Conservation (phyloP, 495 filamentous ascomycete genomes). For the Penicillium salamii region DNA sequence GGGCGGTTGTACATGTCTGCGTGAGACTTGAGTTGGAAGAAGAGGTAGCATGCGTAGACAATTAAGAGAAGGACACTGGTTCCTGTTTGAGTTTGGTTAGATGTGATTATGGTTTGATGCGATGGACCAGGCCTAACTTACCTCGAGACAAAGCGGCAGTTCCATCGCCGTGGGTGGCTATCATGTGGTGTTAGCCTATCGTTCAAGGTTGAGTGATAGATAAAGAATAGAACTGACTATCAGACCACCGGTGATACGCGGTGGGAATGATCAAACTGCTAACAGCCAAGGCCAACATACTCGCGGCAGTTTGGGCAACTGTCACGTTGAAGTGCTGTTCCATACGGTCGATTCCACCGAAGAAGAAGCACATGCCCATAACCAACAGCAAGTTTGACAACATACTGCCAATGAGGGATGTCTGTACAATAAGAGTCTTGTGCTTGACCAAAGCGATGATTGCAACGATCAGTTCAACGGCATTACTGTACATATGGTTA, state of each 20-base stretch:
- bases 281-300: slow-evolving; percentile 75
- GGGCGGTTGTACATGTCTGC: slow-evolving; percentile 68
- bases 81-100: slow-evolving; percentile 34
- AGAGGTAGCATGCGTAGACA: slow-evolving; percentile 73
- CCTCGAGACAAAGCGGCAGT: slow-evolving; percentile 36
- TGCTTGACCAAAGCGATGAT: slow-evolving; percentile 73
- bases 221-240: slow-evolving; percentile 23
- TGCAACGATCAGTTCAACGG: slow-evolving; percentile 87
- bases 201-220: background rate
- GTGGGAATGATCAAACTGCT: slow-evolving; percentile 84
- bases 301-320: slow-evolving; percentile 89
- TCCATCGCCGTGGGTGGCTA: slow-evolving; percentile 15
- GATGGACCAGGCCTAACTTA: slow-evolving; percentile 15
- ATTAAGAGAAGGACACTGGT: slow-evolving; percentile 72
- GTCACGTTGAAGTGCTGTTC: slow-evolving; percentile 91
- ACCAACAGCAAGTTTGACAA: slow-evolving; percentile 90
- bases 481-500: slow-evolving; percentile 51
- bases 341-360: slow-evolving; percentile 72
- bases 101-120: background rate
- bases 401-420: slow-evolving; percentile 87
- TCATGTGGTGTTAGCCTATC: slow-evolving; percentile 4
- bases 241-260: slow-evolving; percentile 65
- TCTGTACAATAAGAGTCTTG: slow-evolving; percentile 85
- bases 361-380: slow-evolving; percentile 91
- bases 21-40: slow-evolving; percentile 82